Percentiles rank a stretch among this genome's conserved stretches.
These are phyloP conservation scores for Aspergillus latus DNA, from an alignment of 2,329 filamentous ascomycete species.

Conservation along the genomic window DNA sequence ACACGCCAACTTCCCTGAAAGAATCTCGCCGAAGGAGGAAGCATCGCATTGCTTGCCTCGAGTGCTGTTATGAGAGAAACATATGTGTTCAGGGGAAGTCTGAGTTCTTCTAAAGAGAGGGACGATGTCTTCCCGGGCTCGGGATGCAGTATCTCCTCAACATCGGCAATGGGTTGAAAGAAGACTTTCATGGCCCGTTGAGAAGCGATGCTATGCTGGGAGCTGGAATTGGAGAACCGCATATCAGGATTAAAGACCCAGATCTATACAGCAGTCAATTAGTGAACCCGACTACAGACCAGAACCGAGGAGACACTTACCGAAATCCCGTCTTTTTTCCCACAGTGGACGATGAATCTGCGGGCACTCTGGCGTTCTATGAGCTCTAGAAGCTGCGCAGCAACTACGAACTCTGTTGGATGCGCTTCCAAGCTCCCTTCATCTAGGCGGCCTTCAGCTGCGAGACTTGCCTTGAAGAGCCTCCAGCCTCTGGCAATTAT, in stretches of 20 bases:
- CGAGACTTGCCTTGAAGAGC: conserved; percentile 50
- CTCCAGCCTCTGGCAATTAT: conserved; percentile 46
- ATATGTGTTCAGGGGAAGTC: conserved; percentile 40
- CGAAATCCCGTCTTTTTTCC: conserved; percentile 35
- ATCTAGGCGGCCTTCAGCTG: conserved; percentile 34
- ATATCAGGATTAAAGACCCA: conserved; percentile 64
- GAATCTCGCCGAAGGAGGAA: conserved; percentile 51
- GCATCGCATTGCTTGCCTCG: conserved; percentile 40
- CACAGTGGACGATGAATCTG: conserved; percentile 53
- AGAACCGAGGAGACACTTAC: conserved; percentile 27
- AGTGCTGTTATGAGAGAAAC: conserved; percentile 39
- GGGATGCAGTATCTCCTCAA: conserved; percentile 37
- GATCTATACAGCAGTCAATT: conserved; percentile 34
- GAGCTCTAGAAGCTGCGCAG: conserved; percentile 56
- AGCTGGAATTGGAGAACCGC: conserved; percentile 53
- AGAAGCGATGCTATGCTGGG: conserved; percentile 31
- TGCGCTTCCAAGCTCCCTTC: conserved; percentile 30
- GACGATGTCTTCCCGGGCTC: conserved; percentile 39
- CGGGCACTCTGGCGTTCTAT: conserved; percentile 57
- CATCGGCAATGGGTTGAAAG: conserved; percentile 44
- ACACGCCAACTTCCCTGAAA: conserved; percentile 57
- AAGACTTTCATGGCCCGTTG: conserved; percentile 59
- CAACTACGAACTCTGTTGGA: conserved; percentile 44
- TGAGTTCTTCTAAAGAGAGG: conserved; percentile 52
- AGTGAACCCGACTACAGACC: no score